Evolutionary conservation across 306 rosid species (phyloP), one percentile per base, ranked within the genome.

Genomic region (Lathyrus sativus): DNA sequence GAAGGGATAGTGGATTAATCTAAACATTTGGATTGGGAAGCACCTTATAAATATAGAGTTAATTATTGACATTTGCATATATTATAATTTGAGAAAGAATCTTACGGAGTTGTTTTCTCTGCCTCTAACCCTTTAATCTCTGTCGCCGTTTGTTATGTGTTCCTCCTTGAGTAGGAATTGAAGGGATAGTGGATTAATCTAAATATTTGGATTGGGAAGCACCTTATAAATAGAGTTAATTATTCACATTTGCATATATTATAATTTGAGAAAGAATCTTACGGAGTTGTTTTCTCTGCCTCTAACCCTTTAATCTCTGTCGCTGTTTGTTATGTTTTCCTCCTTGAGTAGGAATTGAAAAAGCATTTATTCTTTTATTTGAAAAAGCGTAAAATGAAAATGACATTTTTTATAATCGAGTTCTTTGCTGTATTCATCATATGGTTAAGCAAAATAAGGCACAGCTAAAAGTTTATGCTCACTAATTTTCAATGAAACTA

Each of bases 1-100:
- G 60, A 62, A 72, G 62, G 73, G 10, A 73, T 26, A 50, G 48
- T 24, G 64, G 79, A 38, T 62, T 54, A 46, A 54, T 72, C 55
- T 44, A 18, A 44, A 55, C 66, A n/a, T 38, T 29, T 50, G 44
- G 19, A 64, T 9, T 22, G 7, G 55, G 61, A 18, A 41, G 39
- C 45, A 22, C 67, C 50, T 60, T 10, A 33, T 66, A 57, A 56
- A 59, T n/a, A n/a, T 24, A 65, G 46, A 18, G 33, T 49, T 67
- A 48, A 72, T 65, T 59, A 46, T 72, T 39, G 26, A 57, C 67
- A 51, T 49, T 7, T 43, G 2, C 49, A 41, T 33, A 56, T 54
- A 50, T 70, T 37, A 62, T 57, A 49, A 55, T 55, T 54, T 68
- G 14, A 46, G 37, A 73, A 56, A n/a, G 61, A 62, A 26, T 73